These are phyloP conservation scores for Santalum album DNA, from an alignment of 164 flowering plant genomes.

Conservation along the genomic window DNA sequence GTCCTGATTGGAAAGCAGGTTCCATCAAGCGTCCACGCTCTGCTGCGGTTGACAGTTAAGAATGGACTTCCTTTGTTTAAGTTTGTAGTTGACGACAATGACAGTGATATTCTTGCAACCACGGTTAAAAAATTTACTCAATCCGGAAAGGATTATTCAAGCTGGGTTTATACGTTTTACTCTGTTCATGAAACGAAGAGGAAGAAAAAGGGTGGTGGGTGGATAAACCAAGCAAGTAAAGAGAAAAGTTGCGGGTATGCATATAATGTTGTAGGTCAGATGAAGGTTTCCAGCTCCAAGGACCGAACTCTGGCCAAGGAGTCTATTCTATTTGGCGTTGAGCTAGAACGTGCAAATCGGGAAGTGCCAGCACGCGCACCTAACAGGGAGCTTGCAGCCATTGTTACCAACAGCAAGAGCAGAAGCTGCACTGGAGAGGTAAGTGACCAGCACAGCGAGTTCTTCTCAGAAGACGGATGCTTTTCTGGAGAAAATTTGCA, in stretches of 20 bases:
- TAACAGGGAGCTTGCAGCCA: slow-evolving; percentile 69
- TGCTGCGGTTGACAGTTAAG: slow-evolving; percentile 37
- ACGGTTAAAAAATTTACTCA: slow-evolving; percentile 24
- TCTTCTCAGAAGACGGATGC: not conserved
- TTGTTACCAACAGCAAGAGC: slow-evolving; percentile 31
- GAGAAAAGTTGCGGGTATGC: slow-evolving; percentile 30
- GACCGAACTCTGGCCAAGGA: slow-evolving; percentile 24
- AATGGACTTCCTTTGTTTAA: slow-evolving; percentile 58
- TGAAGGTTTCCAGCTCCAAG: slow-evolving; percentile 36
- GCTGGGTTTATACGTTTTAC: slow-evolving; percentile 44
- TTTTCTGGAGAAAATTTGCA: slow-evolving; percentile 11
- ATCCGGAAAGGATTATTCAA: slow-evolving; percentile 29
- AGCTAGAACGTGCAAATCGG: slow-evolving; percentile 21
- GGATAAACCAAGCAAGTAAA: slow-evolving; percentile 58
- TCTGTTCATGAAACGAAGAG: slow-evolving; percentile 45
- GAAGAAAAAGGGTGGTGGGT: slow-evolving; percentile 54
- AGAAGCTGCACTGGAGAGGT: slow-evolving; percentile 1
- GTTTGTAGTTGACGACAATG: slow-evolving; percentile 36
- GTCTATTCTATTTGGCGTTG: slow-evolving; percentile 46
- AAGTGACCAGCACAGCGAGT: slow-evolving; percentile 4
- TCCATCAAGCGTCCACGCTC: slow-evolving; percentile 26
- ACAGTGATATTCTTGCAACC: slow-evolving; percentile 45
- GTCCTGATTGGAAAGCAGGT: too few species aligned
- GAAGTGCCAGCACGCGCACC: slow-evolving; percentile 23
- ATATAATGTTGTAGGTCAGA: slow-evolving; percentile 55